A percentile compares a stretch with the other conserved stretches of the same genome.
Evolutionary conservation across 805 yeast species (phyloP).

Genomic region (Teunomyces aglyptinius): DNA sequence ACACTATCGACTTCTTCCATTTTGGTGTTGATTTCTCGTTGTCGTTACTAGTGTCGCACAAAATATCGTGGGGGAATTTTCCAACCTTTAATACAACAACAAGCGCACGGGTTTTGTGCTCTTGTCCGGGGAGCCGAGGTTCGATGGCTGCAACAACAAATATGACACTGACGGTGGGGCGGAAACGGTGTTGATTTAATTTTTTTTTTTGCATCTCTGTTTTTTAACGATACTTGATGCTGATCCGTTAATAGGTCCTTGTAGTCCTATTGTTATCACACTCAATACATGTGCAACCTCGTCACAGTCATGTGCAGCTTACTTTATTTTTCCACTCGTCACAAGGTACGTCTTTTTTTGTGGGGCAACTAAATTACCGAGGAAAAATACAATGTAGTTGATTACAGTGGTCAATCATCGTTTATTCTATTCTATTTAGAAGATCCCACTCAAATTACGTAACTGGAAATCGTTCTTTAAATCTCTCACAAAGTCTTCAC

Average conservation of each 20-base stretch:
- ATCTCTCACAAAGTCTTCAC: constrained; percentile 48
- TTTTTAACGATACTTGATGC: too few relatives aligned
- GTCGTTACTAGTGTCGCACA: neutral
- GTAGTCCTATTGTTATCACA: too few relatives aligned
- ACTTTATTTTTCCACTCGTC: neutral
- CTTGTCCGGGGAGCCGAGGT: too few relatives aligned
- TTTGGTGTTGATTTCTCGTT: neutral
- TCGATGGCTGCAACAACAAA: too few relatives aligned
- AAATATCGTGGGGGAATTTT: too few relatives aligned
- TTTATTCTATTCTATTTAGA: constrained; percentile 11
- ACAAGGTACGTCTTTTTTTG: neutral
- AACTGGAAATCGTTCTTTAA: constrained; percentile 53
- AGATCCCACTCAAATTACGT: constrained; percentile 38
- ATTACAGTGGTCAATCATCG: neutral
- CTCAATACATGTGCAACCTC: too few relatives aligned
- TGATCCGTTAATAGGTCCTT: too few relatives aligned
- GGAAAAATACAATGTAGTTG: neutral
- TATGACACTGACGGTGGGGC: too few relatives aligned
- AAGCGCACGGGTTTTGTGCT: neutral
- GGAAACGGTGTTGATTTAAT: too few relatives aligned
- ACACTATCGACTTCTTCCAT: constrained; percentile 48
- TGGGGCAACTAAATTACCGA: constrained; percentile 1
- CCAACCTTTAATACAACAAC: too few relatives aligned
- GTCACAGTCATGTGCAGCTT: neutral
- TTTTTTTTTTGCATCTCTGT: too few relatives aligned